Conservation (phyloP, 2,329 filamentous ascomycete genomes). For the Coniella vitis region DNA sequence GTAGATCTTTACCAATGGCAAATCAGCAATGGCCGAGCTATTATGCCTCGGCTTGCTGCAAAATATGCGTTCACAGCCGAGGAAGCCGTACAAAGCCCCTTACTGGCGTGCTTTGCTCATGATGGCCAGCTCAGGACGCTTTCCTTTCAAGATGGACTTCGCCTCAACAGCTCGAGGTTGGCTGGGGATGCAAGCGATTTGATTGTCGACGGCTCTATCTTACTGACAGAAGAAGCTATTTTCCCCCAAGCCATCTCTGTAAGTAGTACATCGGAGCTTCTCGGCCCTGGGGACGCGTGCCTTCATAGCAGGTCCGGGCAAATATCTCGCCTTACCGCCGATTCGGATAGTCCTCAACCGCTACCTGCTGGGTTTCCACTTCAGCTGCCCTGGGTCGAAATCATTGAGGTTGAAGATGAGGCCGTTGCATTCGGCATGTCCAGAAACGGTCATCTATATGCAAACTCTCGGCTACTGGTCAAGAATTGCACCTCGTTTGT, state of each 20-base stretch:
- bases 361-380: constrained; percentile 34
- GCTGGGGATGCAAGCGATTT: constrained; percentile 12
- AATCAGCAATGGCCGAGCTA: constrained; percentile 46
- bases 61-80: constrained; percentile 32
- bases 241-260: constrained; percentile 9
- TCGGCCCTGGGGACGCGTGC: constrained; percentile 26
- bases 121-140: constrained; percentile 26
- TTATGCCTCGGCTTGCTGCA: constrained; percentile 34
- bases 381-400: constrained; percentile 47
- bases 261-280: not conserved
- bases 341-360: constrained; percentile 25
- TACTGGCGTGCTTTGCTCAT: constrained; percentile 27
- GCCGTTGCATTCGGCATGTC: constrained; percentile 58
- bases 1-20: constrained; percentile 67
- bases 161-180: constrained; percentile 8
- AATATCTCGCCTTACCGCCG: constrained; percentile 32
- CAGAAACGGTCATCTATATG: constrained; percentile 70
- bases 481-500: constrained; percentile 92
- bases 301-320: constrained; percentile 41
- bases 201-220: constrained; percentile 17
- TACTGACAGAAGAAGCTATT: constrained; percentile 13
- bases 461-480: constrained; percentile 64
- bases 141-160: constrained; percentile 21
- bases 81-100: constrained; percentile 24
- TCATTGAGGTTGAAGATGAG: constrained; percentile 34